These are phyloP conservation scores for Akanthomyces uredinophilus DNA, from an alignment of 2,329 filamentous ascomycete genomes.

Conservation along the genomic window DNA sequence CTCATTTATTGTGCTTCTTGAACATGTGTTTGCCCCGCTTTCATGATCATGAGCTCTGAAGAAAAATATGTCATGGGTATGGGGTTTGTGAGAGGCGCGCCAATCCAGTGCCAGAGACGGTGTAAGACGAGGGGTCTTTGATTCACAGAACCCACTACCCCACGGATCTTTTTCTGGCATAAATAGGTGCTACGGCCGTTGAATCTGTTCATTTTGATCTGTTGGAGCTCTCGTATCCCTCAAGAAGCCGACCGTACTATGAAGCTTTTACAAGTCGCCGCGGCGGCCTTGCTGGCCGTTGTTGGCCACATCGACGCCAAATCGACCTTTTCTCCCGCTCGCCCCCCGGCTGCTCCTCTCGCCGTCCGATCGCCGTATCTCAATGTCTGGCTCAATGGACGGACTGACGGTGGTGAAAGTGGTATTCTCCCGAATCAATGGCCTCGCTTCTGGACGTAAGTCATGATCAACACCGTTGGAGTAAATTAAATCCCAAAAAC, in stretches of 20 bases:
- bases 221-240: too few species aligned
- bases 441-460: conserved; percentile 64
- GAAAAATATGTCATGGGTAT: background rate
- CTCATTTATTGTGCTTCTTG: background rate
- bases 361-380: conserved; percentile 73
- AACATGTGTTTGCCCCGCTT: background rate
- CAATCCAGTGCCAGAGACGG: background rate
- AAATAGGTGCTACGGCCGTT: background rate
- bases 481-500: background rate
- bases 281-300: conserved; percentile 25
- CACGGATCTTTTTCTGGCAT: background rate
- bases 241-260: background rate
- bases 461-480: conserved; percentile 14
- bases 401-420: conserved; percentile 56
- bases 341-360: conserved; percentile 64
- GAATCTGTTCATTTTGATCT: background rate
- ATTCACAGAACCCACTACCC: background rate
- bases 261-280: conserved; percentile 15
- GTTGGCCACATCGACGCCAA: conserved; percentile 23
- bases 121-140: background rate
- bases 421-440: conserved; percentile 65
- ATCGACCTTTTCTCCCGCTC: conserved; percentile 59
- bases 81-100: background rate
- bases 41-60: background rate
- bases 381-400: conserved; percentile 62